Evolutionary conservation across 208 protist species (phyloP), one percentile per base, ranked within the genome.

Genomic region (Herpetomonas samuelpessoai): DNA sequence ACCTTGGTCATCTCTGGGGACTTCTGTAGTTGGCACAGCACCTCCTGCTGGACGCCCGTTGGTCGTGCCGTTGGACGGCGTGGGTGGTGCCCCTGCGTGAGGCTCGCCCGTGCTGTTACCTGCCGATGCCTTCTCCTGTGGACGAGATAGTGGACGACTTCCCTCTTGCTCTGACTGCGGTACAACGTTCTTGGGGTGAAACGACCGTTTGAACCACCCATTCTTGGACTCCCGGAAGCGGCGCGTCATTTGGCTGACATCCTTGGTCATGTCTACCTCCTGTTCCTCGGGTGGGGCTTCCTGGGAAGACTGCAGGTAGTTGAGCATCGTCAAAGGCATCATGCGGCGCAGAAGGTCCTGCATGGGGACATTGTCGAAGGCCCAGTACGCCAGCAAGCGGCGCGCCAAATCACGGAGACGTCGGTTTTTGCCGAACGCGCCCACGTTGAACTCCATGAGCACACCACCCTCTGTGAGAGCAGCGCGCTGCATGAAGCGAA

Each of bases 301-400:
- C 29, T 96, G 80, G 0, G 76, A 58, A 2, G 86, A 87, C 60
- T 97, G 91, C 48, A 98, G 60, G 50, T 87, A 96, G 27, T 64
- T 61, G 25, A 97, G 73, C 31, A 98, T 67, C 18, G 88, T 80
- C 16, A 91, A 47, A 1, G 95, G 95, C 26, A 98, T 63, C 71
- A 96, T 91, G 27, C 88, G 76, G 2, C 90, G 84, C 26, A 98
- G 58, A n/a, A 98, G 62, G 53, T 93, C 82, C 60, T 96, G 88
- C 47, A 79, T 79, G 24, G 79, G 44, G 2, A 62, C 61, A 66
- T 94, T 92, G 44, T 85, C 57, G 52, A 83, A 86, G 2, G 92
- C 80, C 91, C 92, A 98, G 64, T 92, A 88, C 0, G 77, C 69
- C 54, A 98, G 73, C 22, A 98, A 76, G 27, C 81, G 71, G 10